phyloP scores from a whole-genome alignment of 1,284 basidiomycete genomes.

The Volvariella volvacea region DNA sequence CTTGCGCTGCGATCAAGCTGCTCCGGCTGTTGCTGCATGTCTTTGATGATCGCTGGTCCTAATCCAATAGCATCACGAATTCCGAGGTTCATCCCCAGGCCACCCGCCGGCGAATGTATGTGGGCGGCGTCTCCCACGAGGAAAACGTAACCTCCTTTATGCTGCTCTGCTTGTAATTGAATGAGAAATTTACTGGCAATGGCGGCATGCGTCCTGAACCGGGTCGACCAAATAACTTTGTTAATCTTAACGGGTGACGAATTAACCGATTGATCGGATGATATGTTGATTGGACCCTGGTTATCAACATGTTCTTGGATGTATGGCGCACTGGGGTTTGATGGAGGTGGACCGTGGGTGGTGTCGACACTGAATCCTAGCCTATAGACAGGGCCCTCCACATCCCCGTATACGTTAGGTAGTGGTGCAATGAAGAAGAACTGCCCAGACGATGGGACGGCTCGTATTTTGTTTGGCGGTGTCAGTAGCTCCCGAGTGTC shows the following conservation, averaged over 20 bases:
- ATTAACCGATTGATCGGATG: slow-evolving; percentile 23
- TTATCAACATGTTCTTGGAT: slow-evolving; percentile 26
- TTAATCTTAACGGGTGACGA: slow-evolving; percentile 20
- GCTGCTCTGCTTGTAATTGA: slow-evolving; percentile 12
- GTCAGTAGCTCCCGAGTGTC: slow-evolving; percentile 13
- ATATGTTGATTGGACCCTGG: slow-evolving; percentile 19
- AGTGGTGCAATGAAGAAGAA: slow-evolving; percentile 21
- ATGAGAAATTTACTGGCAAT: slow-evolving; percentile 28
- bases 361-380: slow-evolving; percentile 21
- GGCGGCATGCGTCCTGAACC: slow-evolving; percentile 29
- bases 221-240: slow-evolving; percentile 26
- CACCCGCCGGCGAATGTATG: slow-evolving; percentile 35
- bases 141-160: slow-evolving; percentile 17
- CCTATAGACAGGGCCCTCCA: slow-evolving; percentile 14
- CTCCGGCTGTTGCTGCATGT: neutral
- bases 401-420: slow-evolving; percentile 9
- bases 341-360: slow-evolving; percentile 22
- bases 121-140: slow-evolving; percentile 39
- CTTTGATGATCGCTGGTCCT: slow-evolving; percentile 11
- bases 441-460: slow-evolving; percentile 11
- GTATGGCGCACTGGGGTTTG: slow-evolving; percentile 22
- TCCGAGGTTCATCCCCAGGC: slow-evolving; percentile 39
- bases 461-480: no score
- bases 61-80: slow-evolving; percentile 34
- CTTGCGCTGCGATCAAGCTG: neutral